Evolutionary conservation across 306 rosid genomes (phyloP), one percentile per base, ranked within the genome.

Genomic region (Lithocarpus polystachyus): DNA sequence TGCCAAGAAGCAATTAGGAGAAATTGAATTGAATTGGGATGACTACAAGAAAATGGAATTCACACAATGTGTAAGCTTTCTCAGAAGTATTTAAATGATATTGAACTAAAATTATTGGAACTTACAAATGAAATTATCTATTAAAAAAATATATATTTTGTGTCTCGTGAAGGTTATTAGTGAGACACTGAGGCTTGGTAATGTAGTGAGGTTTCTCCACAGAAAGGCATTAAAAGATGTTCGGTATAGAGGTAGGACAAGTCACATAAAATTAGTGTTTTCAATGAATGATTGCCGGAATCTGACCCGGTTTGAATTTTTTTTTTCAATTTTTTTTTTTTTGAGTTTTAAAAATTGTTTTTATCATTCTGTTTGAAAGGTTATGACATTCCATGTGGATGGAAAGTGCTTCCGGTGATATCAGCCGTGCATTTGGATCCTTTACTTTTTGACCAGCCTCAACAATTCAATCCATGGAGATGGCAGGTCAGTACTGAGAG

Each of bases 321-420:
- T 33, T 35, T 45, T 45, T 45, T 71, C 2, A 1, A 0, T 33
- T 33, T 33, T 33, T 35, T 6, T 35, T 35, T 40, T 40, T 37
- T 37, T 8, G 45, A 37, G 45, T 37, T 37, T 37, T 37, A 37
- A 37, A 35, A 60, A 74, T 43, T 72, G 73, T 72, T 74, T 67
- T 80, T 76, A 72, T 81, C 55, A 4, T 62, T 65, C 75, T 73
- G 70, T 59, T 82, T 73, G 77, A 81, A 92, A 96, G 98, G 98
- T 55, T 96, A 93, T 85, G 96, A 93, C 88, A 93, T 96, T 91
- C 99, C 99, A 86, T 82, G 97, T 89, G 99, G 99, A 56, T 96
- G 99, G 99, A 93, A 96, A 96, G 98, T 96, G 87, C 99, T 96
- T 57, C 99, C 99, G 76, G 99, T 96, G 54, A 90, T 96, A 71